phyloP scores from a whole-genome alignment of 257 asterid species.

The Scutellaria baicalensis region DNA sequence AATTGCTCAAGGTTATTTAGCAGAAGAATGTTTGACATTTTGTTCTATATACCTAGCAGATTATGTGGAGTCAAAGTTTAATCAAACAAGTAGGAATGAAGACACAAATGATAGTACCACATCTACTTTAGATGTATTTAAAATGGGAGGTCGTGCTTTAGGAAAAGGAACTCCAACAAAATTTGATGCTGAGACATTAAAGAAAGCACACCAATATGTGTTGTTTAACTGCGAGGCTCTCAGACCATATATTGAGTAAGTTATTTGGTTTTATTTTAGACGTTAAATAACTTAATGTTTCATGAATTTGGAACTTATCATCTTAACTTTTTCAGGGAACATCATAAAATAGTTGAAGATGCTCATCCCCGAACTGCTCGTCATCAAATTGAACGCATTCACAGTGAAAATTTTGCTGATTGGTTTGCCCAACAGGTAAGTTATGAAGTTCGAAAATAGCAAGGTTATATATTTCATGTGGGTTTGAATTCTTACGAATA shows the following conservation, averaged over 20 bases:
- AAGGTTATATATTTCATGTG: not conserved
- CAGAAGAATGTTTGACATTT: not conserved
- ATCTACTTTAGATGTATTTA: not conserved
- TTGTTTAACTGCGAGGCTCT: no score
- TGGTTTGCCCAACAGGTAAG: not conserved
- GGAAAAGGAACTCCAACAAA: not conserved
- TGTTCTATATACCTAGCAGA: not conserved
- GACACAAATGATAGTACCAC: not conserved
- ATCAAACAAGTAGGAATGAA: not conserved
- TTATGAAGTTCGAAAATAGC: not conserved
- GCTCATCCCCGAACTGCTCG: no score
- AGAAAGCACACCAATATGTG: not conserved
- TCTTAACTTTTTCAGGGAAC: not conserved
- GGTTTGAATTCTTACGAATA: not conserved
- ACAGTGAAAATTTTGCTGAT: not conserved
- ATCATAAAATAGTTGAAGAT: not conserved
- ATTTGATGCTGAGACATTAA: not conserved
- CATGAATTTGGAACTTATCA: not conserved
- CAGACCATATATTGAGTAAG: no score
- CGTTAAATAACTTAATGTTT: no score
- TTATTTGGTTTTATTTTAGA: no score
- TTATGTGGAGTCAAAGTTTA: not conserved
- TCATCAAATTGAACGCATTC: not conserved
- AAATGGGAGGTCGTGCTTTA: not conserved
- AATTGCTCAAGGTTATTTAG: no score